Base-by-base conservation (phyloP, 495 filamentous ascomycete genomes). In the Tuber brumale region DNA sequence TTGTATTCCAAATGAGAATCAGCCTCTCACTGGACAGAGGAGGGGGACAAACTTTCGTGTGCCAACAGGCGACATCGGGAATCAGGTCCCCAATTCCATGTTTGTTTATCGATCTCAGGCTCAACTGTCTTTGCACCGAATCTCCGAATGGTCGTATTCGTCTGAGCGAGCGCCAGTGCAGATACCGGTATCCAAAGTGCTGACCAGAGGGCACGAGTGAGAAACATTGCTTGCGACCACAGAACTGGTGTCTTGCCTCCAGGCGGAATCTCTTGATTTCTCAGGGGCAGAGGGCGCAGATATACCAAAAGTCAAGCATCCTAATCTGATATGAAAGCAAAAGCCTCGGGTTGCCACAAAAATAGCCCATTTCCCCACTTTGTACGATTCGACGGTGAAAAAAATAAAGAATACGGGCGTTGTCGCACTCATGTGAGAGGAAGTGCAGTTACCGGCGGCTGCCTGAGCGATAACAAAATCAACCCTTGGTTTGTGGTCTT, bases 51-150 rank as follows among this genome's bases (percentile, higher is more conserved):
- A 78, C 76, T 76, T 31, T 39, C 27, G 57, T 78, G 76, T 4
- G 74, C 76, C 48, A 76, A 42, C 14, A 78, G 45, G 42, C 70
- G 74, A 61, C 76, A 78, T 16, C 66, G 70, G 57, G 75, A 76
- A 14, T 76, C 35, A 19, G 43, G 44, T 23, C 72, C 69, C 74
- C 74, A 76, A 66, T 78, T 61, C 69, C 76, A 78, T 16, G 70
- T 70, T 41, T 78, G 76, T 10, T 72, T 44, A 6, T 51, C 35
- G 19, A 72, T 44, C 6, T 61, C n/a, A 16, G 48, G 9, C 9
- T 51, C 23, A 7, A n/a, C 23, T 3, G 23, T n/a, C 23, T 51
- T 51, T n/a, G 48, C 7, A 23, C 51, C 51, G 0, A 61, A 61
- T 61, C 3, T 14, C 27, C 10, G 23, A 31, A 31, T 16, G 4